Evolutionary conservation across 2,329 filamentous ascomycete species (phyloP).

Genomic region (Daldinia sp.): DNA sequence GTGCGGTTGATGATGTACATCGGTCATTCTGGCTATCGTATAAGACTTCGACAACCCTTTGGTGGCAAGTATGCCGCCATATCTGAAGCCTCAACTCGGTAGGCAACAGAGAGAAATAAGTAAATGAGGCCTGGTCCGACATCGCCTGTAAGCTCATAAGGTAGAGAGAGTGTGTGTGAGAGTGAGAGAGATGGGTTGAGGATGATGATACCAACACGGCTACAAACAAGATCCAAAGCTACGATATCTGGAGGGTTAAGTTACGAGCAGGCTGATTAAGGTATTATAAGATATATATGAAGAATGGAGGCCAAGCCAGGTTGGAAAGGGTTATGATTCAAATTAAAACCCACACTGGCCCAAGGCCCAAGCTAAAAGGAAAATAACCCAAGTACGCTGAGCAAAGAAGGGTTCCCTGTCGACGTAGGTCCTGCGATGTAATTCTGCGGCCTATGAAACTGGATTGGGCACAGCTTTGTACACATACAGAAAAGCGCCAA

Average conservation of each 20-base stretch:
- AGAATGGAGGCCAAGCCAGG: conserved; percentile 24
- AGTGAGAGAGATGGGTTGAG: neutral
- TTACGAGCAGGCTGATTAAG: conserved; percentile 25
- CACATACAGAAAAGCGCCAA: conserved; percentile 33
- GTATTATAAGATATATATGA: conserved; percentile 33
- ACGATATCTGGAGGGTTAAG: conserved; percentile 10
- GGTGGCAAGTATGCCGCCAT: conserved; percentile 55
- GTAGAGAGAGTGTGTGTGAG: neutral
- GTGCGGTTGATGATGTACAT: conserved; percentile 54
- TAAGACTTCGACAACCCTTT: conserved; percentile 56
- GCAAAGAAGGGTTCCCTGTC: conserved; percentile 35
- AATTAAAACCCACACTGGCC: conserved; percentile 30
- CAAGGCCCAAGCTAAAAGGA: conserved; percentile 21
- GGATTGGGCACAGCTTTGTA: conserved; percentile 31
- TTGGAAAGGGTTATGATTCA: conserved; percentile 27
- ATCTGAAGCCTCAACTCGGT: conserved; percentile 57
- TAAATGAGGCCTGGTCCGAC: conserved; percentile 47
- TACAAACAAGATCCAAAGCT: conserved; percentile 16
- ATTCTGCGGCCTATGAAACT: conserved; percentile 18
- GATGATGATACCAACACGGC: conserved; percentile 15
- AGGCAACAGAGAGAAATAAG: conserved; percentile 54
- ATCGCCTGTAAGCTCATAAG: conserved; percentile 42
- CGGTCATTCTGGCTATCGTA: conserved; percentile 54
- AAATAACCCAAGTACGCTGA: conserved; percentile 14
- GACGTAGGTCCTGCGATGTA: conserved; percentile 26